phyloP scores from a whole-genome alignment of 768 basidiomycete genomes.

The Sistotremastrum niveocremeum region DNA sequence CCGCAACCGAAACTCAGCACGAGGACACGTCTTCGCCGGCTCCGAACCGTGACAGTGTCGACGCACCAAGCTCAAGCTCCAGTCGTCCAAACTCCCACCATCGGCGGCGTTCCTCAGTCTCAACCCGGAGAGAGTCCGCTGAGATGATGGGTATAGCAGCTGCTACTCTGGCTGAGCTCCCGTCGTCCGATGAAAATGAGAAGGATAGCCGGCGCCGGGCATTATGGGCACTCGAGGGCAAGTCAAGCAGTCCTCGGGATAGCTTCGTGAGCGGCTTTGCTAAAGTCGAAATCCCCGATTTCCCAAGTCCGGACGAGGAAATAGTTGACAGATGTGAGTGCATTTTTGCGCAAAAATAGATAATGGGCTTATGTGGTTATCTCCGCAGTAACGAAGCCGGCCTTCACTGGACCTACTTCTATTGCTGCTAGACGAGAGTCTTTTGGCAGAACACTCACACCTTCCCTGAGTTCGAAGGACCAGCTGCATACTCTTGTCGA shows the following conservation, averaged over 20 bases:
- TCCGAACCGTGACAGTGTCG: no score
- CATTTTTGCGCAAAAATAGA: not conserved
- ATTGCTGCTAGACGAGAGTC: conserved; percentile 64
- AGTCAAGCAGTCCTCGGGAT: conserved; percentile 28
- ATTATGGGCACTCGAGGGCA: conserved; percentile 79
- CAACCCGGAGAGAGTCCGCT: conserved; percentile 79
- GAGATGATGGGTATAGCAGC: conserved; percentile 69
- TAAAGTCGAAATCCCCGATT: conserved; percentile 76
- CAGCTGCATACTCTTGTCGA: conserved; percentile 68
- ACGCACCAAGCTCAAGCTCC: not conserved
- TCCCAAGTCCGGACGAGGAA: conserved; percentile 44
- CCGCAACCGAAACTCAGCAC: no score
- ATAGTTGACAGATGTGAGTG: conserved; percentile 55
- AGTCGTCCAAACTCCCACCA: conserved; percentile 53
- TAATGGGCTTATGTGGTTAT: conserved; percentile 1
- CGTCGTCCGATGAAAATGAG: conserved; percentile 55
- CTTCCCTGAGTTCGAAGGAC: conserved; percentile 56
- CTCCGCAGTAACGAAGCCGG: conserved; percentile 42
- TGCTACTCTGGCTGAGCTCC: conserved; percentile 46
- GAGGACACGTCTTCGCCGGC: no score
- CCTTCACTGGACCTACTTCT: conserved; percentile 38
- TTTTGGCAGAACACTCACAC: conserved; percentile 51
- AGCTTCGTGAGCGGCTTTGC: conserved; percentile 26
- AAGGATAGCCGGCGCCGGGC: conserved; percentile 74
- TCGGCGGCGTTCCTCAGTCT: conserved; percentile 73